These are phyloP conservation scores for Zygosaccharomyces pseudorouxii DNA, from an alignment of 805 yeast species.

Conservation along the genomic window DNA sequence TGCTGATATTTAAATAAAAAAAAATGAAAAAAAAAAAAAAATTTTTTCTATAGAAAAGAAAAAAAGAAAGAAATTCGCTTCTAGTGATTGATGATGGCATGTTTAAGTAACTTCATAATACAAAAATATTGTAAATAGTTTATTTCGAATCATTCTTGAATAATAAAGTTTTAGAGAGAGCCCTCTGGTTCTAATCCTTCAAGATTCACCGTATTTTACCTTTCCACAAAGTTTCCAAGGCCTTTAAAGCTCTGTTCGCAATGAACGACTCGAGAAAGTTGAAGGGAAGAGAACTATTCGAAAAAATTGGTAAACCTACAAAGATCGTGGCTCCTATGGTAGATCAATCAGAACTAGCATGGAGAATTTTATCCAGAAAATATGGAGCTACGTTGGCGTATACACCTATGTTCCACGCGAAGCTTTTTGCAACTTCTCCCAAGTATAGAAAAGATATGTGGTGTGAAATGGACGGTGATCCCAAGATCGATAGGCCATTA, in stretches of 20 bases:
- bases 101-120: too few species aligned
- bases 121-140: not conserved
- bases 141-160: not conserved
- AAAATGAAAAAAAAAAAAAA: not conserved
- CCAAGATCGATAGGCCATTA: conserved; percentile 69
- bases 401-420: conserved; percentile 96
- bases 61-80: not conserved
- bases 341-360: conserved; percentile 92
- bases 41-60: not conserved
- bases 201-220: conserved; percentile 4
- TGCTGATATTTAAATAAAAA: not conserved
- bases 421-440: conserved; percentile 77
- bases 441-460: conserved; percentile 76
- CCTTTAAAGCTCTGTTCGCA: not conserved
- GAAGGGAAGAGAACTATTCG: conserved; percentile 65
- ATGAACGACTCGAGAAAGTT: conserved; percentile 18
- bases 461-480: conserved; percentile 69
- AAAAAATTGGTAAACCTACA: conserved; percentile 66
- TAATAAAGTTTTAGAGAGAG: not conserved
- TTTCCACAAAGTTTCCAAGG: conserved; percentile 1
- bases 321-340: conserved; percentile 98
- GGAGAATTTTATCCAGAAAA: conserved; percentile 81
- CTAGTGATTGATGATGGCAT: too few species aligned
- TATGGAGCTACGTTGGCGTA: conserved; percentile 94
- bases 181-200: not conserved